Evolutionary conservation across 1,284 basidiomycete genomes (phyloP).

Genomic region (Agaricales sp.): DNA sequence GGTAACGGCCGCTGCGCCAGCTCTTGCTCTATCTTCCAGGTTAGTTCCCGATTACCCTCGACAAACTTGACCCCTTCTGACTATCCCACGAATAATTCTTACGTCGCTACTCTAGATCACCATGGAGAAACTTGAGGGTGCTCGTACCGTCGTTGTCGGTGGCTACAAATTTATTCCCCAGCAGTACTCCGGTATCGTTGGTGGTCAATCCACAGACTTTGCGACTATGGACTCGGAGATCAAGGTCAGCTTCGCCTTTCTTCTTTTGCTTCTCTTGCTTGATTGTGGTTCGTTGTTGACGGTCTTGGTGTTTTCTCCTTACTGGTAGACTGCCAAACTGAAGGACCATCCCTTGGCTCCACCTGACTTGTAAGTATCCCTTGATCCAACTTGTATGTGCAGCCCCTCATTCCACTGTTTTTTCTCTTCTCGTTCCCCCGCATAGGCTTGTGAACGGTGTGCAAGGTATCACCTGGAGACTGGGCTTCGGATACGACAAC

Average conservation of each 20-base stretch:
- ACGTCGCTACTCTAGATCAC: slow-evolving; percentile 31
- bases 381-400: slow-evolving; percentile 4
- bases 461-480: slow-evolving; percentile 15
- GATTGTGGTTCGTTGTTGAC: background rate
- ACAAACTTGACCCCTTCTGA: slow-evolving; percentile 2
- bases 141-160: slow-evolving; percentile 45
- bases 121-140: slow-evolving; percentile 48
- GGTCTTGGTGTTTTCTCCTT: too few relatives aligned
- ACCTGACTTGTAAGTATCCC: slow-evolving; percentile 1
- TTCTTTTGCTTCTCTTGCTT: background rate
- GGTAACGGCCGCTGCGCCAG: slow-evolving; percentile 35
- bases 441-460: slow-evolving; percentile 13
- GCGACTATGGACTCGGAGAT: slow-evolving; percentile 47
- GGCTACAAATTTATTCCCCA: slow-evolving; percentile 39
- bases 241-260: slow-evolving; percentile 22
- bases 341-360: slow-evolving; percentile 4
- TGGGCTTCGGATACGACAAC: slow-evolving; percentile 12
- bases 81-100: background rate
- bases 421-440: too few relatives aligned
- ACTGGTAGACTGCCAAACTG: slow-evolving; percentile 10
- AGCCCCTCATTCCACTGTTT: background rate
- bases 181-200: slow-evolving; percentile 52
- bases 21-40: background rate
- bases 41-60: background rate
- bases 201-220: slow-evolving; percentile 50